Base-by-base conservation (phyloP, 495 filamentous ascomycete species). In the Viridothelium virens region DNA sequence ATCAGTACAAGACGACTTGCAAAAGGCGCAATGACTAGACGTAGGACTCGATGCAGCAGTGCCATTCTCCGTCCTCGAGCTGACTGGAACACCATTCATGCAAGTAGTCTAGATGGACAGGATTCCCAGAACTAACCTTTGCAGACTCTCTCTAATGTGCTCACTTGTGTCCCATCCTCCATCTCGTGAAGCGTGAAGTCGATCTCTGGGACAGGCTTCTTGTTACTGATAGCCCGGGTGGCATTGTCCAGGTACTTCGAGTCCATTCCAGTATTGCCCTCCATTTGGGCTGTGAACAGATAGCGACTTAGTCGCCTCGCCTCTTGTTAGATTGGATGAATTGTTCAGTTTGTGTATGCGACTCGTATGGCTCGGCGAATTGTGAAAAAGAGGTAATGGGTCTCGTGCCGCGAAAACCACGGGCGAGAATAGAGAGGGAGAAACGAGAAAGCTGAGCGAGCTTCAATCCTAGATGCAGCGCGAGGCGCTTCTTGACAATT, bases 101-200 rank as follows among this genome's bases (percentile, higher is more conserved):
- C 25, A 25, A 25, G 25, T 25, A 25, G 25, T 25, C 25, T 25
- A 25, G 25, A 25, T 25, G 25, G 25, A 25, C 25, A 25, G 25
- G 25, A 25, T 25, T 25, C 25, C 25, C 25, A 25, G 25, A 25
- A 25, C 77, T 53, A 88, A 97, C 94, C 94, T 89, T 97, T 98
- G 79, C 92, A 93, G 66, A 97, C 94, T 71, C 94, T 84, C 75
- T 98, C 94, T 77, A 88, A 78, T 62, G 94, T 98, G 81, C 87
- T 97, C 74, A 98, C 94, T 77, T 96, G 88, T 36, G 85, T 85
- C 71, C 90, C 91, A 84, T 98, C 94, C 78, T 98, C 94, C 92
- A 97, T 96, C 56, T 88, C 91, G 77, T 98, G 94, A 71, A 98
- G 85, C 61, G 91, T 92, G 76, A 97, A 97, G 79, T 98, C 94